phyloP scores from a whole-genome alignment of 352 stramenopile genomes.

The Phytophthora brassicae region DNA sequence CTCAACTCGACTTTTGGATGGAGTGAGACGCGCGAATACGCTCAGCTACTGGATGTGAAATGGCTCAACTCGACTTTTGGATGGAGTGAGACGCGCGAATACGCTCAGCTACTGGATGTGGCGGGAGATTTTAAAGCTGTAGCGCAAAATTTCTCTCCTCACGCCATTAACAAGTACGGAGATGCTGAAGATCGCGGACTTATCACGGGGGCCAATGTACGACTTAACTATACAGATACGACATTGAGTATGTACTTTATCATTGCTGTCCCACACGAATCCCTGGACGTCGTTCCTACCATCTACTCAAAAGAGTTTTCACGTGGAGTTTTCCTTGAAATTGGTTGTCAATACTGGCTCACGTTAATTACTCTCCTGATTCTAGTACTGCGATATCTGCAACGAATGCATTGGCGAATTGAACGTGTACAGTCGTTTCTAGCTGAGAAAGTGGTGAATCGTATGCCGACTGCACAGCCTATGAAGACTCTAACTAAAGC shows the following conservation, averaged over 20 bases:
- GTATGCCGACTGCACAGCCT: too few relatives aligned
- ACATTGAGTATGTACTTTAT: constrained; percentile 87
- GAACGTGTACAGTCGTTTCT: constrained; percentile 80
- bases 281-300: constrained; percentile 50
- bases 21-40: constrained; percentile 62
- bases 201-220: constrained; percentile 63
- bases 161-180: constrained; percentile 76
- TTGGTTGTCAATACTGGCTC: constrained; percentile 53
- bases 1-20: constrained; percentile 63
- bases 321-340: constrained; percentile 51
- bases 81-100: constrained; percentile 63
- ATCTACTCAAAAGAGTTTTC: constrained; percentile 84
- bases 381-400: constrained; percentile 62
- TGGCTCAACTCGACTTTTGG: constrained; percentile 68
- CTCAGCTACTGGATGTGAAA: constrained; percentile 69
- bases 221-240: constrained; percentile 54
- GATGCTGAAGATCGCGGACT: constrained; percentile 59
- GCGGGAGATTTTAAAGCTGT: constrained; percentile 65
- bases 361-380: constrained; percentile 49
- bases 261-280: constrained; percentile 61
- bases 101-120: constrained; percentile 64
- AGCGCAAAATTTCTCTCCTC: constrained; percentile 55
- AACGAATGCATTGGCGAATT: constrained; percentile 79
- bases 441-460: constrained; percentile 53
- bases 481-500: constrained; percentile 10